These are phyloP conservation scores for Neltuma alba DNA, from an alignment of 306 rosid species.

Conservation along the genomic window DNA sequence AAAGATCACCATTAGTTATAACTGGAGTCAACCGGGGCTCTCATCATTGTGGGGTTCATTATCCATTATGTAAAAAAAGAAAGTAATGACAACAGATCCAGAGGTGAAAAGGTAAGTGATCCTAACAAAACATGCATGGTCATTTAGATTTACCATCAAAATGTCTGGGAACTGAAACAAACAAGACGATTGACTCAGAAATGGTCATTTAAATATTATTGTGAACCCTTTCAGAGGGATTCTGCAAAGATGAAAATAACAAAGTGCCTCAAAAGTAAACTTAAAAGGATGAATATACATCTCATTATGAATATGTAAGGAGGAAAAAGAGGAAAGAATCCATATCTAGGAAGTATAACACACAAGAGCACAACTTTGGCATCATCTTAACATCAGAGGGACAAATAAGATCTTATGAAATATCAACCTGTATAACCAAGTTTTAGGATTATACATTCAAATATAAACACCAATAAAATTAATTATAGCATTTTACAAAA, in stretches of 20 bases:
- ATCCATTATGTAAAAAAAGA: slow-evolving; percentile 15
- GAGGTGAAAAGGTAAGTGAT: slow-evolving; percentile 13
- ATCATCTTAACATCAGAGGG: slow-evolving; percentile 28
- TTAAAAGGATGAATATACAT: slow-evolving; percentile 18
- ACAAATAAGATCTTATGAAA: slow-evolving; percentile 25
- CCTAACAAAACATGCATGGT: slow-evolving; percentile 4
- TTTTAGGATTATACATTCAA: slow-evolving; percentile 7
- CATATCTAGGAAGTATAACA: neutral
- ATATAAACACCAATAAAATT: slow-evolving; percentile 5
- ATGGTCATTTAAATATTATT: neutral
- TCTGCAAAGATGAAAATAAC: slow-evolving; percentile 19
- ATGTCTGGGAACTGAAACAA: slow-evolving; percentile 23
- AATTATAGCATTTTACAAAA: slow-evolving; percentile 21
- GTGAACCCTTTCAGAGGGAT: slow-evolving; percentile 12
- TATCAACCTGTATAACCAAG: slow-evolving; percentile 24
- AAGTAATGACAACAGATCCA: slow-evolving; percentile 2
- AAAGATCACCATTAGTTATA: slow-evolving; percentile 8
- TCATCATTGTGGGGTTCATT: slow-evolving; percentile 10
- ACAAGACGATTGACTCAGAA: neutral
- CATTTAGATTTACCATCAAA: slow-evolving; percentile 9
- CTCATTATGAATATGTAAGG: slow-evolving; percentile 5
- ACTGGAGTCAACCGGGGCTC: slow-evolving; percentile 13
- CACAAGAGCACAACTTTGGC: neutral
- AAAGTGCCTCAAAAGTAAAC: neutral
- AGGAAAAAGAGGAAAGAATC: neutral